These are phyloP conservation scores for Aspergillus saccharolyticus DNA, from an alignment of 495 filamentous ascomycete genomes.

Conservation along the genomic window DNA sequence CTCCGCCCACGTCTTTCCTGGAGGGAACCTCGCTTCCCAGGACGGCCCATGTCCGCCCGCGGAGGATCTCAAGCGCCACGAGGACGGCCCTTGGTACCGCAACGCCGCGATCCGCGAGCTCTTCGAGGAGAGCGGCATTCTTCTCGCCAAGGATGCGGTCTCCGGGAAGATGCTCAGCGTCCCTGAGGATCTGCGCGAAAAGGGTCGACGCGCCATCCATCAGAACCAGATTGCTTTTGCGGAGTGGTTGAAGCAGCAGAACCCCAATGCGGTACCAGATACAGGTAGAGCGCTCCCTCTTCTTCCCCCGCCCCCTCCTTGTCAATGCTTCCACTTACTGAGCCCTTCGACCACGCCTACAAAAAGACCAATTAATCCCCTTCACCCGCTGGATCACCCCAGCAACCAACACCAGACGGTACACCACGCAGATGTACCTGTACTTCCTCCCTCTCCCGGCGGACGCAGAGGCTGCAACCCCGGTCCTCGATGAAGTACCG, in stretches of 20 bases:
- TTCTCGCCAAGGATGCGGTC: constrained; percentile 59
- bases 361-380: constrained; percentile 59
- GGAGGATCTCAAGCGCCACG: constrained; percentile 48
- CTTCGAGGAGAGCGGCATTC: constrained; percentile 90
- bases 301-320: too few species aligned
- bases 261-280: constrained; percentile 60
- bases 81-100: constrained; percentile 64
- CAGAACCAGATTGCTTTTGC: constrained; percentile 52
- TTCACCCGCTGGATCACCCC: constrained; percentile 95
- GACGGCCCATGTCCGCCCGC: constrained; percentile 57
- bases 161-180: constrained; percentile 51
- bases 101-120: constrained; percentile 81
- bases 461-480: constrained; percentile 34
- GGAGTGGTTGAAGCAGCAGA: constrained; percentile 60
- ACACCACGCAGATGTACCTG: constrained; percentile 92
- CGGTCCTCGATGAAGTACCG: constrained; percentile 26
- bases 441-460: constrained; percentile 76
- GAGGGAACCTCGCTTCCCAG: constrained; percentile 71
- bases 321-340: too few species aligned
- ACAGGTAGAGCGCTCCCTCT: constrained; percentile 45
- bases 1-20: constrained; percentile 92
- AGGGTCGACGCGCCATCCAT: constrained; percentile 66
- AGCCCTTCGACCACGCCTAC: background rate
- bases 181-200: constrained; percentile 53
- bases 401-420: constrained; percentile 61